Conservation (phyloP, 805 yeast species). For the Pichia rugopelliculosa region DNA sequence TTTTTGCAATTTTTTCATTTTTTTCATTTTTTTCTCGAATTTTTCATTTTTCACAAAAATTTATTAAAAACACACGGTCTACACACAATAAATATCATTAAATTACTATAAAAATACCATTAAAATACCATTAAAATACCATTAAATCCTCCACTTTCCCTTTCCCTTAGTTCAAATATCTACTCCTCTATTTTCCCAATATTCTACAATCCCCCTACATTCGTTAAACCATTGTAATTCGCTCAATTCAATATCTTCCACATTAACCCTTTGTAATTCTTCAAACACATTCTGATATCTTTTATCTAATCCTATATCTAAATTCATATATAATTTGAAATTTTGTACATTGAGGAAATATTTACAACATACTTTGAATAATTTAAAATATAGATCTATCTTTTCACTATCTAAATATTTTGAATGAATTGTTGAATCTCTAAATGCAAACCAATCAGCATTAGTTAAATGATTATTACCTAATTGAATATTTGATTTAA, state of each 20-base stretch:
- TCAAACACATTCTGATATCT: conserved; percentile 29
- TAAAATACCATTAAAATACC: no score
- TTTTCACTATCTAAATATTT: conserved; percentile 32
- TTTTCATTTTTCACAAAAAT: background rate
- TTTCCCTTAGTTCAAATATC: no score
- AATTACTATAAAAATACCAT: background rate
- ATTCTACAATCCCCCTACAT: conserved; percentile 13
- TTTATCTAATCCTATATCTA: conserved; percentile 35
- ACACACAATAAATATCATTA: background rate
- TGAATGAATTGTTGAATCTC: conserved; percentile 61
- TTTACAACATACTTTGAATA: conserved; percentile 44
- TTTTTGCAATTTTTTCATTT: background rate
- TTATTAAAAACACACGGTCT: background rate
- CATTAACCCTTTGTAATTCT: conserved; percentile 28
- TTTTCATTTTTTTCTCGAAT: background rate
- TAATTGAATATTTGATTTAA: conserved; percentile 38
- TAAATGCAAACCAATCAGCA: conserved; percentile 79
- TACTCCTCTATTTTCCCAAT: conserved; percentile 12
- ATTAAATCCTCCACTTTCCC: background rate
- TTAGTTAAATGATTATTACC: conserved; percentile 56
- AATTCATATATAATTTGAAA: conserved; percentile 34
- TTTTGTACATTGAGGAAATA: conserved; percentile 38
- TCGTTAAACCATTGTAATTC: conserved; percentile 29
- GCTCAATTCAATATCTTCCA: conserved; percentile 31
- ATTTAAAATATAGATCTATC: conserved; percentile 43